A percentile compares a stretch with the other conserved stretches of the same genome.
These are phyloP conservation scores for Monosporascus sp. DNA, from an alignment of 2,329 filamentous ascomycete species.

Conservation along the genomic window DNA sequence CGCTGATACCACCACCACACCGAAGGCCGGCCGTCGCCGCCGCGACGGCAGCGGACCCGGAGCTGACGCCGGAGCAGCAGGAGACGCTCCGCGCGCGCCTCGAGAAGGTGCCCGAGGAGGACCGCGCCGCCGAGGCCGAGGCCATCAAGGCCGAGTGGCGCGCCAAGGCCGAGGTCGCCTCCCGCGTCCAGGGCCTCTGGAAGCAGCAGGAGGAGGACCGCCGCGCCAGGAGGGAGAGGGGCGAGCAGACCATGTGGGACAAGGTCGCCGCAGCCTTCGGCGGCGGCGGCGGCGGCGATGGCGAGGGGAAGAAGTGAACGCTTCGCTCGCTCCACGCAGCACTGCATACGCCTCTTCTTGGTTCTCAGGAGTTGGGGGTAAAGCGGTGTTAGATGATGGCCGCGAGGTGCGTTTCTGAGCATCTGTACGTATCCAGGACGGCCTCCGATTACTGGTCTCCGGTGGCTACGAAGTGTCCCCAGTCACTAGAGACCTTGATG, in stretches of 20 bases:
- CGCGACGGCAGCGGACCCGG: conserved; percentile 4
- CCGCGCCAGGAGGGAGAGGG: conserved; percentile 51
- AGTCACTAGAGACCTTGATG: too few species aligned
- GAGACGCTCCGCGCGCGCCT: conserved; percentile 49
- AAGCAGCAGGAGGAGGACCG: conserved; percentile 50
- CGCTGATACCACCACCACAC: conserved; percentile 41
- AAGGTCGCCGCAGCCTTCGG: conserved; percentile 29
- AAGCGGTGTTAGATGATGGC: too few species aligned
- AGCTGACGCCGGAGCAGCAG: conserved; percentile 43
- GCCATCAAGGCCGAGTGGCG: conserved; percentile 59
- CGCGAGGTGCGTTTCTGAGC: too few species aligned
- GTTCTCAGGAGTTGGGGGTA: too few species aligned
- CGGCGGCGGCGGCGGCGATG: conserved; percentile 1
- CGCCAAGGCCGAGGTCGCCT: conserved; percentile 55
- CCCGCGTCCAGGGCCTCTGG: conserved; percentile 49
- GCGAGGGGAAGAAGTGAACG: conserved; percentile 12
- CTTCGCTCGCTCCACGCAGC: too few species aligned
- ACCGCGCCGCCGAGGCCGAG: conserved; percentile 58
- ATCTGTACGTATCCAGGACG: too few species aligned
- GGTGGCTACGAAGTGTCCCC: too few species aligned
- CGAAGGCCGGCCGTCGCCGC: conserved; percentile 14
- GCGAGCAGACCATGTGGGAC: conserved; percentile 41
- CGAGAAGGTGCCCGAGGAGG: conserved; percentile 51
- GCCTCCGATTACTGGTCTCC: too few species aligned
- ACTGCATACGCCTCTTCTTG: too few species aligned